Evolutionary conservation across 2,329 filamentous ascomycete species (phyloP).

Genomic region (Fusarium austroafricanum): DNA sequence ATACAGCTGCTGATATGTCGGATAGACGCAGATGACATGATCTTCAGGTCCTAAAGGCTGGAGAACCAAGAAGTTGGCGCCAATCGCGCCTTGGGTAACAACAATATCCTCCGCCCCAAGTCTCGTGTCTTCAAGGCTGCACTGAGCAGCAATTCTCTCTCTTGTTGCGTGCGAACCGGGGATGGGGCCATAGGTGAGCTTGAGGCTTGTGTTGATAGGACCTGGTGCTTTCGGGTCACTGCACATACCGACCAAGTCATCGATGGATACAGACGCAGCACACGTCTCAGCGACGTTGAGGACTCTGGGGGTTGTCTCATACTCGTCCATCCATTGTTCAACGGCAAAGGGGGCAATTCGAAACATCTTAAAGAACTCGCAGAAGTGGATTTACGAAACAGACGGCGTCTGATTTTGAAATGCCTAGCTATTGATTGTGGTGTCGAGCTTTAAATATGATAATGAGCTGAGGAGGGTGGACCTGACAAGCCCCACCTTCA

Average conservation of each 20-base stretch:
- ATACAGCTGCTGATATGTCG: conserved; percentile 89
- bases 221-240: conserved; percentile 60
- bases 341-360: conserved; percentile 73
- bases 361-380: conserved; percentile 58
- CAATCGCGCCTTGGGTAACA: conserved; percentile 83
- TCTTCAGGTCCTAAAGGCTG: conserved; percentile 78
- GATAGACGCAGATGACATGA: conserved; percentile 88
- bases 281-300: conserved; percentile 85
- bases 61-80: conserved; percentile 84
- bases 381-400: background rate
- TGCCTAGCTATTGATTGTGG: background rate
- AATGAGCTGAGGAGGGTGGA: background rate
- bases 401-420: background rate
- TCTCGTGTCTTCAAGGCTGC: conserved; percentile 66
- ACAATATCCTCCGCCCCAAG: conserved; percentile 71
- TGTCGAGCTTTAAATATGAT: conserved; percentile 3
- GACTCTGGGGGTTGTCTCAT: conserved; percentile 66
- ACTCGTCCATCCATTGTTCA: conserved; percentile 76
- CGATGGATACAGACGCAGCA: conserved; percentile 77
- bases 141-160: conserved; percentile 72
- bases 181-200: conserved; percentile 80
- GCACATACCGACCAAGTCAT: conserved; percentile 71
- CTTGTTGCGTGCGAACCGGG: conserved; percentile 74
- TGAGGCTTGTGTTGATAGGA: conserved; percentile 62
- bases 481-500: background rate